These are phyloP conservation scores for Leishmania aethiopica DNA, from an alignment of 208 protist species.

Conservation along the genomic window DNA sequence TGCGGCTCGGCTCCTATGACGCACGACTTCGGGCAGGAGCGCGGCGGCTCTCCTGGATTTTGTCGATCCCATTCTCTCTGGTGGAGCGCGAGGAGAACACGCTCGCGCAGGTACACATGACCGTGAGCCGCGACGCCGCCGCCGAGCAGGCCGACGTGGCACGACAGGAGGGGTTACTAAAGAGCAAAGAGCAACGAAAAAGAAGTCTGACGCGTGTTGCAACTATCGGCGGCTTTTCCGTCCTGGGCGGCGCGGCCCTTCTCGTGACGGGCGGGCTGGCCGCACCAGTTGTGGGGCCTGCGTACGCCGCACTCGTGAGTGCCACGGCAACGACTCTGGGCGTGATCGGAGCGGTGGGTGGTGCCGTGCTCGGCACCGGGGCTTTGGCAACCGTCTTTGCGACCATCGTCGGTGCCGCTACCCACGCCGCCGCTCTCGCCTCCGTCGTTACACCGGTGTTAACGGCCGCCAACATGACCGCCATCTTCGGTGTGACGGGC, in stretches of 20 bases:
- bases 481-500: slow-evolving; percentile 75
- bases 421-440: slow-evolving; percentile 69
- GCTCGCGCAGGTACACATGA: slow-evolving; percentile 19
- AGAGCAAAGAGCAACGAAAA: slow-evolving; percentile 43
- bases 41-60: slow-evolving; percentile 69
- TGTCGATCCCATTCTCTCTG: slow-evolving; percentile 57
- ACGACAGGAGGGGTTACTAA: slow-evolving; percentile 34
- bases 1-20: slow-evolving; percentile 65
- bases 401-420: slow-evolving; percentile 61
- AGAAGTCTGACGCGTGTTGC: slow-evolving; percentile 47
- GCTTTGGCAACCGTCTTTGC: slow-evolving; percentile 56
- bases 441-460: slow-evolving; percentile 66
- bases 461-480: slow-evolving; percentile 68
- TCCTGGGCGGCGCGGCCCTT: slow-evolving; percentile 64
- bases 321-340: slow-evolving; percentile 57
- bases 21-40: slow-evolving; percentile 68
- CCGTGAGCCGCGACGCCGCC: not conserved
- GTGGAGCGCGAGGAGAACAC: slow-evolving; percentile 59
- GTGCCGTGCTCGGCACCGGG: slow-evolving; percentile 51
- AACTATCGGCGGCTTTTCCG: slow-evolving; percentile 74
- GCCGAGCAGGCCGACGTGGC: slow-evolving; percentile 4
- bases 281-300: slow-evolving; percentile 69
- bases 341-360: slow-evolving; percentile 52
- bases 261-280: slow-evolving; percentile 74
- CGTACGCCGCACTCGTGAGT: slow-evolving; percentile 52